These are phyloP conservation scores for Solanum piurae DNA, from an alignment of 257 asterid species.

Conservation along the genomic window DNA sequence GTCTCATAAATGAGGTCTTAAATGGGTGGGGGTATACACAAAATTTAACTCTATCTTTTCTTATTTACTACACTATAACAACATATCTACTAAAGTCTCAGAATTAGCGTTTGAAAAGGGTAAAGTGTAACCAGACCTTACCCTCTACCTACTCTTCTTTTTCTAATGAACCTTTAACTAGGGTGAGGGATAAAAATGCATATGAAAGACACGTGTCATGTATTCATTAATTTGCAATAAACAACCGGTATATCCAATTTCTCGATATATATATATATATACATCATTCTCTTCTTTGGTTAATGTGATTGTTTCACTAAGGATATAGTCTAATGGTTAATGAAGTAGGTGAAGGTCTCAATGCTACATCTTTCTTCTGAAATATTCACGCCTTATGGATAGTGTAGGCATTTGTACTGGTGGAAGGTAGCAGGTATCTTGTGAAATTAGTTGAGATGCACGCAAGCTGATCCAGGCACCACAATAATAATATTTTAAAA, in stretches of 20 bases:
- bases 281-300: not conserved
- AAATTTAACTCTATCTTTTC: not conserved
- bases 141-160: too few species aligned
- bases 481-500: not conserved
- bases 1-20: not conserved
- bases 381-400: not conserved
- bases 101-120: accelerated
- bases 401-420: not conserved
- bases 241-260: not conserved
- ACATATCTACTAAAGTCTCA: not conserved
- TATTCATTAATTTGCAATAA: not conserved
- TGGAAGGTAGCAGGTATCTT: not conserved
- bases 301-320: not conserved
- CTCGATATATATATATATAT: too few species aligned
- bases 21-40: not conserved
- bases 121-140: too few species aligned
- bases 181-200: not conserved
- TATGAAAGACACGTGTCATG: not conserved
- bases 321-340: not conserved
- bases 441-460: not conserved
- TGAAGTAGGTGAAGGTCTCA: not conserved
- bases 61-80: not conserved
- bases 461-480: not conserved
- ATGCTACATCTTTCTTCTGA: not conserved
- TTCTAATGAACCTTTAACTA: not conserved